These are phyloP conservation scores for Triticum turgidum DNA, from an alignment of 176 grass and related monocot genomes.

Conservation along the genomic window DNA sequence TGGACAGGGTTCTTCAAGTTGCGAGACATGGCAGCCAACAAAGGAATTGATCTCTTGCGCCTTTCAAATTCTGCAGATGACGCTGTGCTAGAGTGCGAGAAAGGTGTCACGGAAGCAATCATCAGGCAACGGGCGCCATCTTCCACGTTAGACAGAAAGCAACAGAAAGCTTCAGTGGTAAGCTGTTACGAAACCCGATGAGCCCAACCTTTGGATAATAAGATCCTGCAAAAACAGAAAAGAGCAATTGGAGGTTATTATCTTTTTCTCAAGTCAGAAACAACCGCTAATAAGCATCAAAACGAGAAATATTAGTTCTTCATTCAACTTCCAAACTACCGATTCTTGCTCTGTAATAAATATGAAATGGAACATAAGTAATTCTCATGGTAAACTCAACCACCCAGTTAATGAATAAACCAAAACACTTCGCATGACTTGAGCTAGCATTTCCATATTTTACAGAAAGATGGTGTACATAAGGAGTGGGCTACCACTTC, in stretches of 20 bases:
- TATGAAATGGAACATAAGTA: conserved; percentile 5
- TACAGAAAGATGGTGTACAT: conserved; percentile 23
- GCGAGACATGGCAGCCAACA: conserved; percentile 42
- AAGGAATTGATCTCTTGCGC: conserved; percentile 6
- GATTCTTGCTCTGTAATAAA: conserved; percentile 5
- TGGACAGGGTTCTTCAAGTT: conserved; percentile 68
- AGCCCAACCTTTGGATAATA: neutral
- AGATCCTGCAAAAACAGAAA: conserved; percentile 38
- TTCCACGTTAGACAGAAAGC: conserved; percentile 15
- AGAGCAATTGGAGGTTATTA: conserved; percentile 27
- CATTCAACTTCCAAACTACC: neutral
- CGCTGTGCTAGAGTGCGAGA: conserved; percentile 6
- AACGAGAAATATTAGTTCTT: conserved; percentile 14
- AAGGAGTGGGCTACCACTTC: conserved; percentile 36
- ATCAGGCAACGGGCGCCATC: conserved; percentile 33
- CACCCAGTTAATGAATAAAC: conserved; percentile 10
- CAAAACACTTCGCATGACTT: conserved; percentile 10
- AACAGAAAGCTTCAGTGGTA: conserved; percentile 18
- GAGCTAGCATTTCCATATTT: conserved; percentile 22
- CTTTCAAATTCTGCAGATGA: conserved; percentile 36
- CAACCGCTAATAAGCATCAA: neutral
- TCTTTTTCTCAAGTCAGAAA: conserved; percentile 12
- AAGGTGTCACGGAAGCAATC: conserved; percentile 27
- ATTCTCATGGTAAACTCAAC: conserved; percentile 3
- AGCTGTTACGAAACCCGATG: neutral